These are phyloP conservation scores for Pythium rhizo-oryzae DNA, from an alignment of 352 stramenopile genomes.

Conservation along the genomic window DNA sequence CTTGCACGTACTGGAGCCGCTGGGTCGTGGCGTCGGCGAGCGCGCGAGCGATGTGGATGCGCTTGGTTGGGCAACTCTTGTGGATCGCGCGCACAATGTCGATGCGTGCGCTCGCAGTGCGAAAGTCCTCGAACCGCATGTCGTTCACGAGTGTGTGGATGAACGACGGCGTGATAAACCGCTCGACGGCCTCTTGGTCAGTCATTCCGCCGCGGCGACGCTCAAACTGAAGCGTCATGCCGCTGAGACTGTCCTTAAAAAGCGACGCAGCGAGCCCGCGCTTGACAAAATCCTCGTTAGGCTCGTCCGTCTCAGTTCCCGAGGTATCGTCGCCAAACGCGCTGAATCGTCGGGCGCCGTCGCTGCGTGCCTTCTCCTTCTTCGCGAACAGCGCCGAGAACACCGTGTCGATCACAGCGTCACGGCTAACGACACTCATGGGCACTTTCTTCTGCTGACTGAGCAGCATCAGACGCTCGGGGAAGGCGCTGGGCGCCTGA, in stretches of 20 bases:
- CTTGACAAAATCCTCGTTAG: constrained; percentile 89
- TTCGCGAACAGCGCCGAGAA: constrained; percentile 74
- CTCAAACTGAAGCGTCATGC: constrained; percentile 28
- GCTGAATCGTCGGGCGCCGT: constrained; percentile 38
- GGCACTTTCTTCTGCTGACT: constrained; percentile 81
- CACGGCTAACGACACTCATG: constrained; percentile 69
- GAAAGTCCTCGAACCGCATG: constrained; percentile 86
- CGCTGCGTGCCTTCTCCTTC: constrained; percentile 29
- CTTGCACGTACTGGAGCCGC: constrained; percentile 69
- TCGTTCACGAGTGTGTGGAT: constrained; percentile 81
- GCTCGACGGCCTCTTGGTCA: constrained; percentile 56
- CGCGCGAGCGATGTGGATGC: constrained; percentile 66
- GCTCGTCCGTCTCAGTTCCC: constrained; percentile 77
- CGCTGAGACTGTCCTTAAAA: constrained; percentile 66
- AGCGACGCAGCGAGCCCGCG: constrained; percentile 68
- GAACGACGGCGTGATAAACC: constrained; percentile 73
- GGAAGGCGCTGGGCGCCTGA: constrained; percentile 54
- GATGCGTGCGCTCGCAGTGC: constrained; percentile 76
- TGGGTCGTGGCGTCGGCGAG: constrained; percentile 71
- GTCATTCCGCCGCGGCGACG: constrained; percentile 39
- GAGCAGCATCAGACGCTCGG: constrained; percentile 72
- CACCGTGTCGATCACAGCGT: constrained; percentile 84
- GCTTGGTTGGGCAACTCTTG: constrained; percentile 74
- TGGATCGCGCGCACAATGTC: constrained; percentile 88
- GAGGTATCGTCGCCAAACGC: constrained; percentile 70